Evolutionary conservation across 805 yeast genomes (phyloP).

Genomic region (Spathaspora boniae): DNA sequence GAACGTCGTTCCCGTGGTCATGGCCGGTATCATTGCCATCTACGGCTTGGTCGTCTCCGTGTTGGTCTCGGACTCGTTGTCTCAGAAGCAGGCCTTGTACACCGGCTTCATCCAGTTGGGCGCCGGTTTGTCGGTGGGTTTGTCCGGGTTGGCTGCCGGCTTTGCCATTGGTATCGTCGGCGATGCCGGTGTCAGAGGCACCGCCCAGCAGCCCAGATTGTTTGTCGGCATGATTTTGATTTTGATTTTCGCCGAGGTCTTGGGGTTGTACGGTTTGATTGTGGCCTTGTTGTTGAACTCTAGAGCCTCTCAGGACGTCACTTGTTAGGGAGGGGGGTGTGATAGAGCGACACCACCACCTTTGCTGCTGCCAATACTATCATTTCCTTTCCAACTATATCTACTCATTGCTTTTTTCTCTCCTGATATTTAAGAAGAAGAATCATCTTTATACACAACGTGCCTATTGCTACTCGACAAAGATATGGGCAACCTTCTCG

Average conservation of each 20-base stretch:
- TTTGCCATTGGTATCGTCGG: conserved; percentile 99
- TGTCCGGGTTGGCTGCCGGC: conserved; percentile 97
- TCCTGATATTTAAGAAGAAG: neutral
- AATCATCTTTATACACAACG: neutral
- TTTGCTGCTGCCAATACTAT: neutral
- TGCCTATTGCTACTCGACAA: conserved; percentile 17
- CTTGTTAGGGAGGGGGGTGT: conserved; percentile 71
- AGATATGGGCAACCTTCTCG: conserved; percentile 32
- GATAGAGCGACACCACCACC: neutral
- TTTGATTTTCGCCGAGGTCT: conserved; percentile 97
- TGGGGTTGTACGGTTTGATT: conserved; percentile 97
- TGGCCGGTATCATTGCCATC: conserved; percentile 99
- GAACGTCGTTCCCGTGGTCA: conserved; percentile 94
- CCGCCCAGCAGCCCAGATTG: conserved; percentile 96
- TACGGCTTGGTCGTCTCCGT: conserved; percentile 97
- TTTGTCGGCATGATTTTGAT: conserved; percentile 98
- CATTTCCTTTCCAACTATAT: neutral
- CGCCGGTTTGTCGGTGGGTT: conserved; percentile 96
- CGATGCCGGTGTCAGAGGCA: conserved; percentile 99
- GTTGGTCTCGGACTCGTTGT: conserved; percentile 83
- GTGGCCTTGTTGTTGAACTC: conserved; percentile 97
- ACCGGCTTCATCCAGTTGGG: conserved; percentile 98
- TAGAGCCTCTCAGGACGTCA: conserved; percentile 90
- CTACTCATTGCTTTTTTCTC: neutral
- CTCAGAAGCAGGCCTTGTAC: conserved; percentile 88